Evolutionary conservation across 2,329 filamentous ascomycete genomes (phyloP).

Genomic region (Calycina marina): DNA sequence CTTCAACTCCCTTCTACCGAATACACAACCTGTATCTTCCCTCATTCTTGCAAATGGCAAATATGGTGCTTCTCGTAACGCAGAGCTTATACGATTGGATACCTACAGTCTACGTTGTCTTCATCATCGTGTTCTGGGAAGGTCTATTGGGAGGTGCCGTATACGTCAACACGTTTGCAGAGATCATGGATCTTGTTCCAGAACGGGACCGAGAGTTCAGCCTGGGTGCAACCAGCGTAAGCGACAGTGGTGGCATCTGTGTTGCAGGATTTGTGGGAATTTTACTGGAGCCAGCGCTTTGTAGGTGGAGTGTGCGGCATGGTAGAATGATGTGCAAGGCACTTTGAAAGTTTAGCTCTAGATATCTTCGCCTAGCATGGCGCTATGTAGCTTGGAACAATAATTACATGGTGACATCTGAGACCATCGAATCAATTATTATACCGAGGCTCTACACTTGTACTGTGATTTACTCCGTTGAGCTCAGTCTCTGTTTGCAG

Average conservation of each 20-base stretch:
- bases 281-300: constrained; percentile 66
- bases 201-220: constrained; percentile 78
- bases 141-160: constrained; percentile 80
- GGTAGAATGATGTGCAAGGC: constrained; percentile 58
- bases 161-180: constrained; percentile 91
- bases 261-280: constrained; percentile 77
- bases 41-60: constrained; percentile 66
- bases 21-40: constrained; percentile 71
- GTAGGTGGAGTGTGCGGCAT: constrained; percentile 68
- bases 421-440: too few species aligned
- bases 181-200: constrained; percentile 74
- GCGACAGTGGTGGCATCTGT: constrained; percentile 82
- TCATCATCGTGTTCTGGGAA: constrained; percentile 82
- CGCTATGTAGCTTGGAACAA: too few species aligned
- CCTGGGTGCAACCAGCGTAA: constrained; percentile 77
- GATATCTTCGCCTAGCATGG: too few species aligned
- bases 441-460: too few species aligned
- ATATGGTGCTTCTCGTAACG: constrained; percentile 56
- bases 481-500: too few species aligned
- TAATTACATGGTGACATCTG: too few species aligned
- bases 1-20: constrained; percentile 75
- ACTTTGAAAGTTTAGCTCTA: background rate
- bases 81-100: constrained; percentile 74
- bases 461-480: too few species aligned
- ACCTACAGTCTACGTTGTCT: constrained; percentile 75